Evolutionary conservation across 495 filamentous ascomycete species (phyloP), one percentile per base, ranked within the genome.

Genomic region (Trichodelitschia bisporula): DNA sequence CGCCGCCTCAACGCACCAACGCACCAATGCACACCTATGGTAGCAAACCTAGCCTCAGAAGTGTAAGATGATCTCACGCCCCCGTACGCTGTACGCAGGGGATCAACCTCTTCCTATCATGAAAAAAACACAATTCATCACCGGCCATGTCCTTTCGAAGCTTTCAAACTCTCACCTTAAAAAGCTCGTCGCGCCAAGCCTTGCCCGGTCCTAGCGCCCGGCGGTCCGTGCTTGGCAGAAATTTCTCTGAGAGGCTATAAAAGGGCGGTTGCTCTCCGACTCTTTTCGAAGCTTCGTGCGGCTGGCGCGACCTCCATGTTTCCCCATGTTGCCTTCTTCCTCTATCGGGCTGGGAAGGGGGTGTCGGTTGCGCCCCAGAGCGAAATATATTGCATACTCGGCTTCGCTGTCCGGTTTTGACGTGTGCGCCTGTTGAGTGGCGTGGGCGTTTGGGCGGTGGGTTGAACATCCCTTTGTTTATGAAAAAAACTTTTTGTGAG

Each of bases 221-320:
- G 21, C 21, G 21, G 21, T n/a, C 21, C 21, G 21, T n/a, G 21
- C 6, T n/a, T 6, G 21, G 6, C 21, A 6, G 6, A 24, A n/a
- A 24, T 24, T 24, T 24, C 21, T 6, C 21, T n/a, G 21, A n/a
- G 6, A 6, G 21, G n/a, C 21, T 24, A n/a, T n/a, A 24, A 6
- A n/a, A 6, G 21, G 21, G 21, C 32, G 38, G 50, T 48, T 43
- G 39, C 54, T 62, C 54, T 44, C 45, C 41, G 50, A n/a, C n/a
- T n/a, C n/a, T n/a, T n/a, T n/a, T n/a, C n/a, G n/a, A n/a, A n/a
- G 51, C 61, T 63, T 69, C 54, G 61, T 69, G 64, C 64, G 62
- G 64, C 62, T 19, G 59, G 53, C 55, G 57, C 55, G 56, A 58
- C 55, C 41, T 46, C 57, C 55, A 55, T 66, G 57, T 65, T 65